Evolutionary conservation across 2,329 filamentous ascomycete species (phyloP).

Genomic region (Scedosporium apiospermum): DNA sequence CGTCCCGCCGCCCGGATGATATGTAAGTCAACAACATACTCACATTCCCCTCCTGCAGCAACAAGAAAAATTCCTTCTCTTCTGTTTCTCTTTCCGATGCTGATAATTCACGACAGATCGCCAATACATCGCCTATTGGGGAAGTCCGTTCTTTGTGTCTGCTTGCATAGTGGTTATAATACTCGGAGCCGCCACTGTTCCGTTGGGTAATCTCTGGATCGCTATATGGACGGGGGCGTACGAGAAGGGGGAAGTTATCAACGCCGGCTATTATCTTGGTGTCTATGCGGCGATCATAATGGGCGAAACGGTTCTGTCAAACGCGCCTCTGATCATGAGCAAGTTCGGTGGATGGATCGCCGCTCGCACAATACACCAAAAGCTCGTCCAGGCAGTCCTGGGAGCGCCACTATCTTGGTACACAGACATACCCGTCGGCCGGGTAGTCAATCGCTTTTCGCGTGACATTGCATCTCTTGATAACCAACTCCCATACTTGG

Average conservation of each 20-base stretch:
- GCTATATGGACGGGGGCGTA: conserved; percentile 30
- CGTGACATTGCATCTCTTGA: conserved; percentile 50
- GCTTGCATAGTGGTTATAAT: conserved; percentile 5
- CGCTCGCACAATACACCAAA: conserved; percentile 40
- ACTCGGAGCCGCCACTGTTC: conserved; percentile 3
- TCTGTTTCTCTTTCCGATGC: not conserved
- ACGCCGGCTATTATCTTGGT: conserved; percentile 41
- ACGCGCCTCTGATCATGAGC: conserved; percentile 34
- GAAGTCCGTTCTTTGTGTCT: conserved; percentile 17
- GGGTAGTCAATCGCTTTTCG: conserved; percentile 45
- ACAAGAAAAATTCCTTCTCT: not conserved
- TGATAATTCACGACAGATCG: not conserved
- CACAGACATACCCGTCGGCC: conserved; percentile 41
- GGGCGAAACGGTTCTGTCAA: conserved; percentile 31
- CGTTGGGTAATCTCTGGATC: conserved; percentile 29
- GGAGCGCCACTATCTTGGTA: conserved; percentile 48
- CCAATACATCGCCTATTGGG: conserved; percentile 40
- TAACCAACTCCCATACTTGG: conserved; percentile 32
- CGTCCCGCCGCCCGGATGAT: conserved; percentile 8
- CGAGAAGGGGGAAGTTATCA: conserved; percentile 26
- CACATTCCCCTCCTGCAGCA: no score
- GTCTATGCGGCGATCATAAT: conserved; percentile 39
- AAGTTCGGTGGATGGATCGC: conserved; percentile 49
- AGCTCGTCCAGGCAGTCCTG: conserved; percentile 42
- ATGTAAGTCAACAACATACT: not conserved